Base-by-base conservation (phyloP, 768 basidiomycete species). In the Tremella fuciformis region DNA sequence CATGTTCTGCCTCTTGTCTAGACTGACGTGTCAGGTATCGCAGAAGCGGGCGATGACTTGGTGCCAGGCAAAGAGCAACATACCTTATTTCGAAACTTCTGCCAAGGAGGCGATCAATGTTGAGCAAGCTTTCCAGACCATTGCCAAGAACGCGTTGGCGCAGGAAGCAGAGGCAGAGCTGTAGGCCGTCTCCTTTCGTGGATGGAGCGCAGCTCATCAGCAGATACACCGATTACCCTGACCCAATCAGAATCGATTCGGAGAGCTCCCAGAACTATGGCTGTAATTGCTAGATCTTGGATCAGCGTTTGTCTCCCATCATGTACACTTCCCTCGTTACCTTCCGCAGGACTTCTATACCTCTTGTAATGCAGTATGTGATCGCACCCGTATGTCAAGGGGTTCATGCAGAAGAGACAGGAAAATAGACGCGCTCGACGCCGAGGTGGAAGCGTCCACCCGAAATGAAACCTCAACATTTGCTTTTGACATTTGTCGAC, bases 61-160 rank as follows among this genome's bases (percentile, higher is more conserved):
- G 96, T 99, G 96, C 78, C 93, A 98, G 71, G 88, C 93, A 58
- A 98, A 98, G 81, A 94, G 94, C 75, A 98, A 98, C 79, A 97
- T 99, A 64, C 96, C 96, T 25, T 99, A 98, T 80, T 99, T 98
- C 77, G 96, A 99, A 81, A 98, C 96, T 4, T 99, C 96, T 8
- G 96, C 96, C 40, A 99, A 99, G 80, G 96, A 99, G 79, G 94
- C 96, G 11, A 97, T 98, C 82, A 99, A 99, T 72, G 96, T 99
- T 55, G 96, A 99, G 77, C 94, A 98, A 77, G 96, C 94, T 2
- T 99, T 99, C 86, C 93, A 96, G 79, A 96, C 93, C 1, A 93
- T 98, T 56, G 94, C 94, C n/a, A 94, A 94, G 88, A 98, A 96
- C 77, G 96, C 96, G 11, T 79, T 99, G 65, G 90, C 91, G 76